Percentiles rank a stretch among this genome's conserved stretches.
These are phyloP conservation scores for Bacterosira constricta DNA, from an alignment of 108 stramenopile genomes.

Conservation along the genomic window DNA sequence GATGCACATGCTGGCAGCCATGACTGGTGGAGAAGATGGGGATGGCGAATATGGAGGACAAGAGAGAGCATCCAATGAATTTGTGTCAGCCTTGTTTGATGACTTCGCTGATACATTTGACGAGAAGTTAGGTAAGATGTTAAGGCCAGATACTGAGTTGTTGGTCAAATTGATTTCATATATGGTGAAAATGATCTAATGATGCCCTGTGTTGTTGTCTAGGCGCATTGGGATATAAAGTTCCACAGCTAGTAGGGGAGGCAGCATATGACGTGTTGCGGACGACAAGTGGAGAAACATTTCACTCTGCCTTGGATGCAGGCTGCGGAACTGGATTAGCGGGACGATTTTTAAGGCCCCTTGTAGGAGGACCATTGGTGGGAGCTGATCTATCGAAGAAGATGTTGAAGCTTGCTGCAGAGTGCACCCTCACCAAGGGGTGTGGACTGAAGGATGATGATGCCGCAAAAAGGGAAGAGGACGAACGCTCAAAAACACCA, in stretches of 20 bases:
- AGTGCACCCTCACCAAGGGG: constrained; percentile 58
- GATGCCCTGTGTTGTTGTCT: too few species aligned
- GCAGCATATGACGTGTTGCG: constrained; percentile 28
- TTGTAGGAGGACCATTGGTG: constrained; percentile 52
- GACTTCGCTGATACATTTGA: constrained; percentile 82
- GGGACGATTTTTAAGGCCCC: constrained; percentile 61
- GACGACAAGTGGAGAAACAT: constrained; percentile 24
- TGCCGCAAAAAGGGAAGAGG: neutral
- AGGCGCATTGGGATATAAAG: constrained; percentile 58
- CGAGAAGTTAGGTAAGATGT: constrained; percentile 70
- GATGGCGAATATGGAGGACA: constrained; percentile 28
- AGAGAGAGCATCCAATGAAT: constrained; percentile 67
- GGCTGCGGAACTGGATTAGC: constrained; percentile 82
- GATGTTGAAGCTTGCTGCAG: constrained; percentile 65
- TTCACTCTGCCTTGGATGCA: constrained; percentile 64
- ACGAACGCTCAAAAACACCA: constrained; percentile 21
- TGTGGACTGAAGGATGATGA: constrained; percentile 53
- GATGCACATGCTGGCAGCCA: constrained; percentile 44
- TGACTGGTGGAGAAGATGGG: constrained; percentile 31
- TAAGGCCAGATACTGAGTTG: too few species aligned
- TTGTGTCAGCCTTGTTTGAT: constrained; percentile 78
- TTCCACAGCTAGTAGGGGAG: constrained; percentile 64
- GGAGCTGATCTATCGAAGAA: constrained; percentile 74
- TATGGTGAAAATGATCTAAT: too few species aligned
- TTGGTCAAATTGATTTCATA: too few species aligned